Conservation (phyloP, 1,139 yeast species). For the Spencermartinsiella ligniputridi region DNA sequence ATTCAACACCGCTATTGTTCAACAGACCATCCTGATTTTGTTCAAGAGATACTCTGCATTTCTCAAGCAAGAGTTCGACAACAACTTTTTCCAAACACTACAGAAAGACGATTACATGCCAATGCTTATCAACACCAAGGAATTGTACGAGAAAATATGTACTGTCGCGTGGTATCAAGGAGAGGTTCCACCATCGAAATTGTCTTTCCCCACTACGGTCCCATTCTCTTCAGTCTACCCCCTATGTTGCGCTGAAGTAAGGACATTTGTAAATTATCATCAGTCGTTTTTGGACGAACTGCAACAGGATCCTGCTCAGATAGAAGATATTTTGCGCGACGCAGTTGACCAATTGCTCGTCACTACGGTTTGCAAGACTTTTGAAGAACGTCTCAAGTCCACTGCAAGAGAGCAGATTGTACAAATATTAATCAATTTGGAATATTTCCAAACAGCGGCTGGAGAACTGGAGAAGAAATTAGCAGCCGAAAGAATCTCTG, state of each 20-base stretch:
- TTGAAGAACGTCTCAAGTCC: slow-evolving; percentile 57
- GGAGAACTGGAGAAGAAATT: slow-evolving; percentile 39
- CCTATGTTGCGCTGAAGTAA: slow-evolving; percentile 71
- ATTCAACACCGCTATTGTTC: slow-evolving; percentile 56
- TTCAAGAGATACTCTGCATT: slow-evolving; percentile 59
- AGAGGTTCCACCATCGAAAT: slow-evolving; percentile 35
- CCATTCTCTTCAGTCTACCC: slow-evolving; percentile 91
- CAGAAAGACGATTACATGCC: slow-evolving; percentile 90
- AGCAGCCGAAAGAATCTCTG: slow-evolving; percentile 35
- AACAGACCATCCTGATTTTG: slow-evolving; percentile 55
- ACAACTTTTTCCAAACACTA: slow-evolving; percentile 58
- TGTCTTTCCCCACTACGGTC: slow-evolving; percentile 60
- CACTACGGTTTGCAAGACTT: slow-evolving; percentile 65
- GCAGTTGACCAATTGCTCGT: slow-evolving; percentile 68
- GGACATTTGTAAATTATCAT: slow-evolving; percentile 60
- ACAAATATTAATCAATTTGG: slow-evolving; percentile 82
- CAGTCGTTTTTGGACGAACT: slow-evolving; percentile 58
- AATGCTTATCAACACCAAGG: slow-evolving; percentile 56
- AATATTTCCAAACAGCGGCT: slow-evolving; percentile 65
- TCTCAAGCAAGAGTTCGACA: slow-evolving; percentile 53
- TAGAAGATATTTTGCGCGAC: slow-evolving; percentile 39
- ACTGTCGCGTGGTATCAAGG: slow-evolving; percentile 64
- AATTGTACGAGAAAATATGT: slow-evolving; percentile 59
- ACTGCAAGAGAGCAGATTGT: slow-evolving; percentile 86
- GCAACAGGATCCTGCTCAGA: slow-evolving; percentile 49